Conservation (phyloP, 108 stramenopile species). For the Discostella stelligeroides region DNA sequence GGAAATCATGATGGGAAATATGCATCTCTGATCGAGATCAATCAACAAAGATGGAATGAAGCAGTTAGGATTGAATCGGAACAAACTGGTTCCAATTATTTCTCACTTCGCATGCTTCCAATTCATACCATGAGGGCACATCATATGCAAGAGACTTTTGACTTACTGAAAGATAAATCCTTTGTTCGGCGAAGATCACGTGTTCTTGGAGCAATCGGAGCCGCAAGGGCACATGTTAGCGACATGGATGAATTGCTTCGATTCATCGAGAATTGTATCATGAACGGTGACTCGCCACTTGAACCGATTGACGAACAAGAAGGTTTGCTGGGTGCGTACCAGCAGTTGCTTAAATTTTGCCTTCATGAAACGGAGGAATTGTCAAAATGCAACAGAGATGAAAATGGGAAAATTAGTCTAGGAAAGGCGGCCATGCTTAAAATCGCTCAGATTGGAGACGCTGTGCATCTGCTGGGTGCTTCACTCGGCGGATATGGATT, state of each 20-base stretch:
- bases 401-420: conserved; percentile 18
- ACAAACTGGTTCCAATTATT: conserved; percentile 33
- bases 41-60: conserved; percentile 44
- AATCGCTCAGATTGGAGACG: conserved; percentile 44
- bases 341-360: conserved; percentile 42
- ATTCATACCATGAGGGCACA: conserved; percentile 40
- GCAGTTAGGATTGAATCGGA: conserved; percentile 26
- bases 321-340: conserved; percentile 38
- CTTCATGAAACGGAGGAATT: conserved; percentile 35
- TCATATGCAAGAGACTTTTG: conserved; percentile 43
- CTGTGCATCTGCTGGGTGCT: conserved; percentile 55
- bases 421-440: conserved; percentile 29
- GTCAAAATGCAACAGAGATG: conserved; percentile 24
- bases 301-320: conserved; percentile 48
- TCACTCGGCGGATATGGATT: conserved; percentile 53
- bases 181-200: conserved; percentile 47
- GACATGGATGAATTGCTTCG: conserved; percentile 52
- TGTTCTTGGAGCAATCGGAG: conserved; percentile 34
- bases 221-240: conserved; percentile 40
- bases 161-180: conserved; percentile 49
- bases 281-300: background rate
- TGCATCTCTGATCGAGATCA: conserved; percentile 22
- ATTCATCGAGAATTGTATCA: conserved; percentile 35
- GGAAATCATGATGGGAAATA: conserved; percentile 18
- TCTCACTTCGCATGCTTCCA: conserved; percentile 50